These are phyloP conservation scores for Rhizopogon vinicolor DNA, from an alignment of 768 basidiomycete species.

Conservation along the genomic window DNA sequence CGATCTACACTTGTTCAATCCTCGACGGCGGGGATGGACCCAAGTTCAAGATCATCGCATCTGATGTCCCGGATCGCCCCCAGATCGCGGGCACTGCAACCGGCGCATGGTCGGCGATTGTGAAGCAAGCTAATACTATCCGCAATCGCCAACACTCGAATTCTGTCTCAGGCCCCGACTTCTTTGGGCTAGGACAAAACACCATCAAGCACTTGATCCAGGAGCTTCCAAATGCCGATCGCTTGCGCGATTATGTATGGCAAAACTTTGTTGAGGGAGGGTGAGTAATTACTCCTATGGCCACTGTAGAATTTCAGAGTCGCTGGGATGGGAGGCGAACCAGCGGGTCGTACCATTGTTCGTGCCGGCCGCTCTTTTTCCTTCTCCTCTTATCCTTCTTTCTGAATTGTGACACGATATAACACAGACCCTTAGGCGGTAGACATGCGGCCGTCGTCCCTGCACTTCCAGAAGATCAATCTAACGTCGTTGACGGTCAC, in stretches of 20 bases:
- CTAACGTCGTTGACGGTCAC: constrained; percentile 13
- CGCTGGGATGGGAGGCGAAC: background rate
- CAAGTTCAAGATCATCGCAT: constrained; percentile 79
- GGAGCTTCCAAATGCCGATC: constrained; percentile 69
- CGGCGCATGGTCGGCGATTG: constrained; percentile 82
- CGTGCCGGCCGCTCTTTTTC: constrained; percentile 15
- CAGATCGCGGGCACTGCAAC: constrained; percentile 86
- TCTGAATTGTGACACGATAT: constrained; percentile 29
- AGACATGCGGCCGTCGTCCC: constrained; percentile 80
- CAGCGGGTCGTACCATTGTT: background rate
- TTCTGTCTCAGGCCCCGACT: constrained; percentile 85
- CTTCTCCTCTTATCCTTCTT: constrained; percentile 20
- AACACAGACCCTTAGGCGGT: constrained; percentile 66
- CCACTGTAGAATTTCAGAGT: background rate
- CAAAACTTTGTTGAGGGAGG: constrained; percentile 84
- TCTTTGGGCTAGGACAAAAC: constrained; percentile 83
- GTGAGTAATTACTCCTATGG: constrained; percentile 39
- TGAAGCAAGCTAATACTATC: constrained; percentile 77
- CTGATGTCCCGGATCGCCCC: constrained; percentile 64
- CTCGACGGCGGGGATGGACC: constrained; percentile 82
- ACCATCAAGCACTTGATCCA: constrained; percentile 91
- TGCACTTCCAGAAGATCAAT: constrained; percentile 70
- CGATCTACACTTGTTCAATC: constrained; percentile 79
- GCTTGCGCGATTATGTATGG: constrained; percentile 79
- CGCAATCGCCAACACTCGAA: constrained; percentile 81